Base-by-base conservation (phyloP, 768 basidiomycete genomes). In the Austroboletus eburneus region DNA sequence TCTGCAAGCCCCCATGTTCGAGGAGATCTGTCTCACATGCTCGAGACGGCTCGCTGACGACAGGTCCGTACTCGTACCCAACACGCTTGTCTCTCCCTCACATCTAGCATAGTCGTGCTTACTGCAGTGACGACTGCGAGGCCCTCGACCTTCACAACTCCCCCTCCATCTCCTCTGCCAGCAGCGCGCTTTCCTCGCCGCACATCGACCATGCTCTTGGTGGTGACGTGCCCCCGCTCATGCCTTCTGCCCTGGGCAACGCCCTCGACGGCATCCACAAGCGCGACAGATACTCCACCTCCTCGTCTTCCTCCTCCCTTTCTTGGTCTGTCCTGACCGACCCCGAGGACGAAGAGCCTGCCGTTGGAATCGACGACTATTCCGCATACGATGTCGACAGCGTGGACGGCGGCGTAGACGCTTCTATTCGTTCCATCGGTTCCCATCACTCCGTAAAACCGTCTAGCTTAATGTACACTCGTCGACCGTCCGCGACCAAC, bases 21-120 rank as follows among this genome's bases (percentile, higher is more conserved):
- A 86, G 75, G 85, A 87, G 72, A 74, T 82, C 58, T 89, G 87
- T 62, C 74, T 89, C 47, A 70, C 76, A 43, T 89, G 87, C 62
- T 83, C 85, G 43, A 81, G 77, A 65, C 78, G 78, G 45, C 73
- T 86, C 56, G 62, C 65, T 52, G 79, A 76, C 65, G 79, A 82
- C 64, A 77, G 76, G 83, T 85, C 72, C 52, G 75, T 68, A 45
- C 48, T 39, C 53, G 43, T 54, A n/a, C 54, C 52, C 42, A 43
- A 23, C 25, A 48, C 12, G 27, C 33, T 45, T 50, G 42, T 35
- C 54, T 42, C 44, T 45, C 34, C 48, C 61, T 47, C 53, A 56
- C 48, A 27, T 45, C 42, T 36, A 57, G 43, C 50, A 77, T 49
- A 85, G 84, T 46, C 77, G 74, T 48, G 77, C 80, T 1, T 88